Evolutionary conservation across 192 early-diverging fungal genomes (phyloP), one percentile per base, ranked within the genome.

Genomic region (Backusella sp.): DNA sequence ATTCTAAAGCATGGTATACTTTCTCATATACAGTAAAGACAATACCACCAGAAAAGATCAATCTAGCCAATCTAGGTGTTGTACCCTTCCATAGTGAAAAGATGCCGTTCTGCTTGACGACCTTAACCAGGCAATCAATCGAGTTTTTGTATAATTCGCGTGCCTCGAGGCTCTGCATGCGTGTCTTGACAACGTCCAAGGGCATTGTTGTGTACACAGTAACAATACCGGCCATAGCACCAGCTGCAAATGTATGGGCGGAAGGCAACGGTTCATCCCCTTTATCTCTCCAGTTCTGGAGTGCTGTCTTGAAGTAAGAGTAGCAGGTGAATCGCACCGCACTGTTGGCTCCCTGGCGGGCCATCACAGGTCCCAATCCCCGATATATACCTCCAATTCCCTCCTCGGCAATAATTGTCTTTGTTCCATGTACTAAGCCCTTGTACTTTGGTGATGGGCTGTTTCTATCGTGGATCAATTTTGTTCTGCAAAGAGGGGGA

Each of bases 151-250:
- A 96, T 46, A 92, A 83, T 11, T 76, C 74, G 12, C 82, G 77
- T 2, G 93, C 95, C 39, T 93, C 85, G 11, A 92, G 81, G n/a
- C 89, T 89, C 81, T 99, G 98, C 95, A 98, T 95, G 72, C 93
- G 91, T 12, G 98, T 99, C 84, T 99, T 99, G 73, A 97, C 88
- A n/a, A 96, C 96, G 83, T 99, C 97, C 21, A 99, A 79, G 12
- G 96, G 96, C 96, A 98, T 98, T 1, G 98, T 99, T 0, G 93
- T 85, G 77, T 97, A 99, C 0, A 98, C 96, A 1, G 96, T 99
- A 26, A 99, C 88, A 68, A 91, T 93, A 14, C 96, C 98, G 0
- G 96, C 96, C 69, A 91, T 82, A 68, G 93, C 92, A 30, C 97
- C 97, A 67, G 92, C 90, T 9, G 75, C 84, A 83, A 93, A 93